A percentile compares a stretch with the other conserved stretches of the same genome.
These are phyloP conservation scores for Alternaria atra DNA, from an alignment of 2,329 filamentous ascomycete species.

Conservation along the genomic window DNA sequence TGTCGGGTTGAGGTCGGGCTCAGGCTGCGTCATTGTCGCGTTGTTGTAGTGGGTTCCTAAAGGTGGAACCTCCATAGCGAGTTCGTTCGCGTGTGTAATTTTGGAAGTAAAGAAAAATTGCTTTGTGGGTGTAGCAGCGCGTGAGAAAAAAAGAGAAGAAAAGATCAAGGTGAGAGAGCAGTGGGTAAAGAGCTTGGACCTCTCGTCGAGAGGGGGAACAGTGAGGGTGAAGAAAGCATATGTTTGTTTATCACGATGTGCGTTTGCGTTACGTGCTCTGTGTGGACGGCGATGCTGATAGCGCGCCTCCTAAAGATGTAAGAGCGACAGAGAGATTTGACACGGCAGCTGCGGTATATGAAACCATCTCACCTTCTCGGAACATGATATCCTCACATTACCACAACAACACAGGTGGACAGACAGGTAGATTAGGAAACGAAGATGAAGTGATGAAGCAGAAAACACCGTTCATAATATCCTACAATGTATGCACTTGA, in stretches of 20 bases:
- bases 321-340: not conserved
- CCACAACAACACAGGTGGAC: not conserved
- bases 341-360: not conserved
- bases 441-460: not conserved
- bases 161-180: not conserved
- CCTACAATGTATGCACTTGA: conserved; percentile 30
- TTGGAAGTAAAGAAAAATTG: not conserved
- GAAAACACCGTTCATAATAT: conserved; percentile 29
- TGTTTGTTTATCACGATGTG: not conserved
- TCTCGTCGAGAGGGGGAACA: not conserved
- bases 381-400: not conserved
- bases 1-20: not conserved
- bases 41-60: not conserved
- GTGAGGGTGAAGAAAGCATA: not conserved
- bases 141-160: not conserved
- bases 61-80: not conserved
- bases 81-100: not conserved
- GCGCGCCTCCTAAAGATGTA: not conserved
- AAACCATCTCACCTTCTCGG: not conserved
- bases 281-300: not conserved
- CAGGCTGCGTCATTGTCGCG: not conserved
- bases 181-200: not conserved
- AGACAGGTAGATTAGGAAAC: not conserved
- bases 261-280: not conserved
- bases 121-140: not conserved